phyloP scores from a whole-genome alignment of 2,329 filamentous ascomycete species.

The Calycina herbarum region DNA sequence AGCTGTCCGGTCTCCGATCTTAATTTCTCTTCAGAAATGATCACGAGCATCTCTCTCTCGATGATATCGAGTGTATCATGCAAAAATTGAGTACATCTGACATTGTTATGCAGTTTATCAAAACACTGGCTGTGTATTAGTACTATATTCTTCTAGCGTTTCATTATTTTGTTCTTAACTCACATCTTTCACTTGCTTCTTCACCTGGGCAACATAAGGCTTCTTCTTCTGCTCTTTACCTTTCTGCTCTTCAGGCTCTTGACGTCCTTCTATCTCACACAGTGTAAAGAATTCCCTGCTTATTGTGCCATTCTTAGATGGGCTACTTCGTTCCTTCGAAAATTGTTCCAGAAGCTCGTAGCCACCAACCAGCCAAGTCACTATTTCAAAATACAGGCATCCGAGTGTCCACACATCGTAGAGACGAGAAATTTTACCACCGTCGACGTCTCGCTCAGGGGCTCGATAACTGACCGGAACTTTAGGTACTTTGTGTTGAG shows the following conservation, averaged over 20 bases:
- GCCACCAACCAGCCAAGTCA: constrained; percentile 27
- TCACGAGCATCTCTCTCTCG: constrained; percentile 14
- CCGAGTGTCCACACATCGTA: constrained; percentile 36
- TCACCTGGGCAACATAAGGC: constrained; percentile 12
- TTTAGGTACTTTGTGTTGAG: background rate
- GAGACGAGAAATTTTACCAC: constrained; percentile 20
- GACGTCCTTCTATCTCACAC: background rate
- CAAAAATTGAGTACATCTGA: constrained; percentile 11
- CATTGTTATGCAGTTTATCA: constrained; percentile 2
- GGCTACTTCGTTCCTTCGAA: background rate
- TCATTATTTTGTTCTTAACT: constrained; percentile 1
- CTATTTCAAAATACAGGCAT: constrained; percentile 33
- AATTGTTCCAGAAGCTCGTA: constrained; percentile 8
- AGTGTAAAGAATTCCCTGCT: constrained; percentile 9
- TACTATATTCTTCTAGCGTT: no score
- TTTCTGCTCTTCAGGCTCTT: background rate
- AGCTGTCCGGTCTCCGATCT: background rate
- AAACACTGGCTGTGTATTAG: constrained; percentile 4
- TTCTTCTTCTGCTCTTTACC: background rate
- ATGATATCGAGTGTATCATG: constrained; percentile 15
- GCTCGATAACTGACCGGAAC: constrained; percentile 22
- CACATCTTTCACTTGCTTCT: constrained; percentile 13
- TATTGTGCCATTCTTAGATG: constrained; percentile 2
- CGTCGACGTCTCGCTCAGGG: constrained; percentile 25
- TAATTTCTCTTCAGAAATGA: background rate